These are phyloP conservation scores for Clavispora carvajalis DNA, from an alignment of 805 yeast genomes.

Conservation along the genomic window DNA sequence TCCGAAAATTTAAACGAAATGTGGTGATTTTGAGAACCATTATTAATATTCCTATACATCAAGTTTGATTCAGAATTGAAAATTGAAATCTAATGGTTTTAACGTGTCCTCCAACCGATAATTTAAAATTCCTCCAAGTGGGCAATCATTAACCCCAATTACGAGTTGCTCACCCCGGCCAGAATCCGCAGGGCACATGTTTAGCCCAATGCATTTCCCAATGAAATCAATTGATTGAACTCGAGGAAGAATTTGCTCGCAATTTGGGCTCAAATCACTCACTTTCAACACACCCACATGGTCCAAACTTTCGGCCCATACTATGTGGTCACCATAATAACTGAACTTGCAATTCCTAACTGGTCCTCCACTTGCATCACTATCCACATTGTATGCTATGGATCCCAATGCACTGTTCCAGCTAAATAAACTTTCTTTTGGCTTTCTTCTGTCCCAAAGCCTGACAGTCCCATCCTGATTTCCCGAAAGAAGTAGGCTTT, in stretches of 20 bases:
- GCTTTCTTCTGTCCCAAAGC: conserved; percentile 45
- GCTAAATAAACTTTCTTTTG: conserved; percentile 20
- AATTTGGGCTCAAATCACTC: conserved; percentile 18
- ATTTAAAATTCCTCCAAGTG: conserved; percentile 54
- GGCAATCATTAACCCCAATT: conserved; percentile 50
- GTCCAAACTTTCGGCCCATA: conserved; percentile 58
- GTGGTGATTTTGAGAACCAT: conserved; percentile 27
- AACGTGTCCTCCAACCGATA: conserved; percentile 34
- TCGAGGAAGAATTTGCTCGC: conserved; percentile 8
- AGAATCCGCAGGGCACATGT: conserved; percentile 38
- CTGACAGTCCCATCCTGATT: conserved; percentile 57
- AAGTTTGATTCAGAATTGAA: conserved; percentile 16
- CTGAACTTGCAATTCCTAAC: conserved; percentile 51
- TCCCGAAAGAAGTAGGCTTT: conserved; percentile 46
- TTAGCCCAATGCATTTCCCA: conserved; percentile 56
- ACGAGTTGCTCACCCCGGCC: conserved; percentile 45
- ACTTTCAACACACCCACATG: conserved; percentile 47
- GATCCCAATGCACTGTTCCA: conserved; percentile 35
- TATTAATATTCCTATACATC: not conserved
- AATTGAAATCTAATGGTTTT: conserved; percentile 39
- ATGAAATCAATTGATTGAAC: conserved; percentile 49
- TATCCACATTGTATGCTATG: conserved; percentile 11
- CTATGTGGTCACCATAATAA: conserved; percentile 38
- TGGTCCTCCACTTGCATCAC: conserved; percentile 36
- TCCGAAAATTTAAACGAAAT: conserved; percentile 37